A percentile compares a stretch with the other conserved stretches of the same genome.
Conservation (phyloP, 352 stramenopile genomes). For the Phytophthora pluvialis region DNA sequence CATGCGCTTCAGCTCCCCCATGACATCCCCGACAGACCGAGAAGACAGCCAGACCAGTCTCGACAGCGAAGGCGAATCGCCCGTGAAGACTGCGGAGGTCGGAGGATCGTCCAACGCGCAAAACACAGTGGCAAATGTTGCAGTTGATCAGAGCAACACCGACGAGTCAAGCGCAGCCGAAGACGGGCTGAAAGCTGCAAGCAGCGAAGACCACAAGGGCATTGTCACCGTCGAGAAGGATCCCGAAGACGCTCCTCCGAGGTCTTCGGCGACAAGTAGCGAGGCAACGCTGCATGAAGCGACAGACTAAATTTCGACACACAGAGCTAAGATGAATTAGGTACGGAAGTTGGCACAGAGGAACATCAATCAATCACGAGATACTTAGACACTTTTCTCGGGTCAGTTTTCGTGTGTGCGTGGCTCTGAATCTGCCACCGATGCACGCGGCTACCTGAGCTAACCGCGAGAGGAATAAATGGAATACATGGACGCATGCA, state of each 20-base stretch:
- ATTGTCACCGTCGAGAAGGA: neutral
- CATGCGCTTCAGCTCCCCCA: slow-evolving; percentile 57
- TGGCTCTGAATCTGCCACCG: slow-evolving; percentile 27
- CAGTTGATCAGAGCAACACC: neutral
- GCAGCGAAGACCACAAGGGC: no score
- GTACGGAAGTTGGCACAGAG: no score
- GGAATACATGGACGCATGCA: slow-evolving; percentile 17
- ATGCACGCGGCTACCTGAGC: slow-evolving; percentile 14
- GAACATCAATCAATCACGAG: slow-evolving; percentile 33
- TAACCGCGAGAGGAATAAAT: slow-evolving; percentile 28
- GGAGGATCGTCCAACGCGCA: neutral
- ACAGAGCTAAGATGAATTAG: neutral
- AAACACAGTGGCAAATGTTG: neutral
- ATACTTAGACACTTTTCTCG: slow-evolving; percentile 35
- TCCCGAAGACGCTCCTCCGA: neutral
- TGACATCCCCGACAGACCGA: slow-evolving; percentile 42
- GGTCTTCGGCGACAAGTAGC: neutral
- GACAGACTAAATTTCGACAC: neutral
- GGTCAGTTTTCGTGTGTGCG: slow-evolving; percentile 32
- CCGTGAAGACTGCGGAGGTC: slow-evolving; percentile 4
- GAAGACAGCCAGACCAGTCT: slow-evolving; percentile 12
- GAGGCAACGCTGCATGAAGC: neutral
- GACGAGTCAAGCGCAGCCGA: neutral
- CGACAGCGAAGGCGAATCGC: slow-evolving; percentile 22
- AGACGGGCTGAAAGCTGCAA: neutral